phyloP scores from a whole-genome alignment of 140 eudicot genomes.

The Cichorium intybus region DNA sequence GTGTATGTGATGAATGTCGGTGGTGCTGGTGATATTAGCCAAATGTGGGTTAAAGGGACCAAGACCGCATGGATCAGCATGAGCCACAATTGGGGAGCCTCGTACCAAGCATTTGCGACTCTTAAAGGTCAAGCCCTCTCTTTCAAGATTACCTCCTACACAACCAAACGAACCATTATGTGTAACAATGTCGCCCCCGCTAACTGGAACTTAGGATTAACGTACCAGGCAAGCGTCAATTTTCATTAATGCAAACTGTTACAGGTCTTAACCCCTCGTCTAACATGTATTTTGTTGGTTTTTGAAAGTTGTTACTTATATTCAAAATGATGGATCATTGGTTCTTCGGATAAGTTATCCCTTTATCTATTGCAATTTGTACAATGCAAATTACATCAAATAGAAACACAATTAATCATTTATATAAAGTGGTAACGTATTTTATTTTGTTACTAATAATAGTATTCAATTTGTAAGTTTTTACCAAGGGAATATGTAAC shows the following conservation, averaged over 20 bases:
- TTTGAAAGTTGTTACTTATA: background rate
- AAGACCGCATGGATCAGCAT: conserved; percentile 68
- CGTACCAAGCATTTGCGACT: conserved; percentile 65
- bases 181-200: conserved; percentile 65
- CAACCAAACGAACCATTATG: conserved; percentile 46
- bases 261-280: background rate
- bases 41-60: conserved; percentile 76
- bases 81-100: conserved; percentile 88
- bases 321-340: background rate
- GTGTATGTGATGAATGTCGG: conserved; percentile 73
- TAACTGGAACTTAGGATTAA: conserved; percentile 59
- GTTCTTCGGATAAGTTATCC: background rate
- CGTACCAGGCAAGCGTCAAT: conserved; percentile 47
- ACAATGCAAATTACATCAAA: background rate
- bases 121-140: conserved; percentile 63
- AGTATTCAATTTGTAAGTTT: background rate
- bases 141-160: conserved; percentile 55
- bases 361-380: background rate
- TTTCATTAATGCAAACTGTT: conserved; percentile 36
- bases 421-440: no score
- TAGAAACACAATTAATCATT: background rate
- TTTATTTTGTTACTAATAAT: background rate
- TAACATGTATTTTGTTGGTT: background rate
- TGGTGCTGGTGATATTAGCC: conserved; percentile 63
- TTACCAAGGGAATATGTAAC: no score